phyloP scores from a whole-genome alignment of 208 protist species.

The Naegleria gruberi region DNA sequence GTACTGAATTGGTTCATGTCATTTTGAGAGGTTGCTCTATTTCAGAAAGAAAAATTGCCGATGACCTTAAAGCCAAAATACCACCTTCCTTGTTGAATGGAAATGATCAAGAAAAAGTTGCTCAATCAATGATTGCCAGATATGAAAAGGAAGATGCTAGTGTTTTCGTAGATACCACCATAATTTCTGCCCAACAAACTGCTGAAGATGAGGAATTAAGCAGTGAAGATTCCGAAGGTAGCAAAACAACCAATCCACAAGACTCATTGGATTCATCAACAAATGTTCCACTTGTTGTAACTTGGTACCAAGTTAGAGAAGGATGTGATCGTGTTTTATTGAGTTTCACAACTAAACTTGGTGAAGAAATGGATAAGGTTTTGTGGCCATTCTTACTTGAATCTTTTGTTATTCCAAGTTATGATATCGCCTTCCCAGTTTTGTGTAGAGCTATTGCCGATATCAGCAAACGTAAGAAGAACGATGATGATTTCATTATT shows the following conservation, averaged over 20 bases:
- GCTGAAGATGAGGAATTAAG: background rate
- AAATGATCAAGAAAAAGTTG: background rate
- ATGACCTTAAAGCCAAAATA: background rate
- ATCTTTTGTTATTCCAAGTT: background rate
- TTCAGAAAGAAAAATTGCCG: background rate
- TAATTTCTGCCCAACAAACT: background rate
- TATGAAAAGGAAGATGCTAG: background rate
- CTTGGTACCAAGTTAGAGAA: background rate
- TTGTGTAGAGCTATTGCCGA: background rate
- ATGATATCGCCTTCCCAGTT: background rate
- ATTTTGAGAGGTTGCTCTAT: background rate
- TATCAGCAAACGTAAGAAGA: slow-evolving; percentile 9
- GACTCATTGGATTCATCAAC: background rate
- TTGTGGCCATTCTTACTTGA: slow-evolving; percentile 9
- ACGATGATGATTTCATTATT: slow-evolving; percentile 23
- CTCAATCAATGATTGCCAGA: background rate
- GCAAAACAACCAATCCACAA: background rate
- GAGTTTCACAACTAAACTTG: background rate
- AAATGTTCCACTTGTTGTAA: background rate
- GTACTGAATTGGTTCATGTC: background rate
- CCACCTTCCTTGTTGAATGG: background rate
- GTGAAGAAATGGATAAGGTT: background rate
- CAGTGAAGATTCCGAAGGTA: background rate
- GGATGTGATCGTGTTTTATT: background rate
- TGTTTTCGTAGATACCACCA: background rate